phyloP scores from a whole-genome alignment of 176 grass and related monocot species.

The Coix lacrymajobi region DNA sequence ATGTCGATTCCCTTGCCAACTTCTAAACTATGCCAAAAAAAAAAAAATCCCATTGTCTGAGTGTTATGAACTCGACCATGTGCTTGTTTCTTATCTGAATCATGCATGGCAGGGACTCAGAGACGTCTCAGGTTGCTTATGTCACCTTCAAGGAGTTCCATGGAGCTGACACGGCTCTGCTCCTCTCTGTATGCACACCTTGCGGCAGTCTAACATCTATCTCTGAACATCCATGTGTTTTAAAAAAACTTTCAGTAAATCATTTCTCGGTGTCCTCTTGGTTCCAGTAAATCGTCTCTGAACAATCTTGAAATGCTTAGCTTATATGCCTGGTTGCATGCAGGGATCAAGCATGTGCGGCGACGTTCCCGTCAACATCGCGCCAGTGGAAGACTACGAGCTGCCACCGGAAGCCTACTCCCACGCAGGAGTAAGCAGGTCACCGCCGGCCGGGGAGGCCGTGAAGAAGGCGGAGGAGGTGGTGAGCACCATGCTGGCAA shows the following conservation, averaged over 20 bases:
- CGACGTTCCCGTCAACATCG: slow-evolving; percentile 31
- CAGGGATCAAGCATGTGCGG: slow-evolving; percentile 45
- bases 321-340: background rate
- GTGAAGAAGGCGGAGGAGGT: slow-evolving; percentile 43
- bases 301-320: background rate
- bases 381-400: slow-evolving; percentile 41
- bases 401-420: slow-evolving; percentile 42
- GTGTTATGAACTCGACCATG: too few relatives aligned
- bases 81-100: background rate
- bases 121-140: slow-evolving; percentile 35
- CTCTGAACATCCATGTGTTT: background rate
- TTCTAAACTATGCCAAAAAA: too few relatives aligned
- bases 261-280: background rate
- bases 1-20: background rate
- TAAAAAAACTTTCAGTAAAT: background rate
- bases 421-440: background rate
- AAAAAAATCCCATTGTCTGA: too few relatives aligned
- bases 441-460: background rate
- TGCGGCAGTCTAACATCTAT: background rate
- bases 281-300: background rate
- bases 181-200: slow-evolving; percentile 27
- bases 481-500: slow-evolving; percentile 46
- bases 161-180: slow-evolving; percentile 38
- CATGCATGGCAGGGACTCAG: slow-evolving; percentile 4
- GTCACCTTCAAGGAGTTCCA: slow-evolving; percentile 52